Percentiles rank a stretch among this genome's conserved stretches.
These are phyloP conservation scores for Candida berthetii DNA, from an alignment of 805 yeast genomes.

Conservation along the genomic window DNA sequence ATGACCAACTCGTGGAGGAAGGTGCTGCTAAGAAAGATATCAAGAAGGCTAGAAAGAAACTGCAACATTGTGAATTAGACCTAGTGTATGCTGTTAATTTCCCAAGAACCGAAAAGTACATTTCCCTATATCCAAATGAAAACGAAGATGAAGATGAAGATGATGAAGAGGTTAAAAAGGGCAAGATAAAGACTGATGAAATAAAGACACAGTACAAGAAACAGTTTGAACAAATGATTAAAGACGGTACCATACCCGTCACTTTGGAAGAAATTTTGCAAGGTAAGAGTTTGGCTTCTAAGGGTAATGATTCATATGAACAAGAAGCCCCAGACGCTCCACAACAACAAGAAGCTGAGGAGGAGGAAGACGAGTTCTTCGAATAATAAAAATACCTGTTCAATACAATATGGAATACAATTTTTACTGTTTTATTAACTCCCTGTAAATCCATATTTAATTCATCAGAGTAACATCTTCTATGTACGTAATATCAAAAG, in stretches of 20 bases:
- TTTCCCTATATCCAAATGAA: constrained; percentile 63
- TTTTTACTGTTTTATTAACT: too few species aligned
- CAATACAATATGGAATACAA: too few species aligned
- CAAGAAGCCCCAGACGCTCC: constrained; percentile 12
- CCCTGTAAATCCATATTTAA: too few species aligned
- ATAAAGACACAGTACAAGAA: constrained; percentile 43
- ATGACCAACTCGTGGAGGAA: constrained; percentile 19
- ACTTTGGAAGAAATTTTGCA: constrained; percentile 40
- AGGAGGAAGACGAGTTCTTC: constrained; percentile 21
- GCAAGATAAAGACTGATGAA: constrained; percentile 34
- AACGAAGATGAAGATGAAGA: constrained; percentile 18
- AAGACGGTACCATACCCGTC: constrained; percentile 48
- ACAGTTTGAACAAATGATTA: constrained; percentile 43
- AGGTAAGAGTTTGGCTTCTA: constrained; percentile 23
- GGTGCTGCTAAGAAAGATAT: constrained; percentile 21
- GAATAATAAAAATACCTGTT: constrained; percentile 9
- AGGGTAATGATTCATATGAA: neutral
- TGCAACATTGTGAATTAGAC: constrained; percentile 59
- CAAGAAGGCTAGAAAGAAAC: constrained; percentile 39
- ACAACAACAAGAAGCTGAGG: constrained; percentile 10
- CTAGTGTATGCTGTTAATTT: constrained; percentile 69
- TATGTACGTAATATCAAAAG: constrained; percentile 47
- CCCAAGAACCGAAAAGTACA: constrained; percentile 76
- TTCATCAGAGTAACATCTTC: constrained; percentile 14
- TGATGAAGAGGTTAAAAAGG: constrained; percentile 24